Evolutionary conservation across 78 protist species (phyloP).

Genomic region (Guillardia theta): DNA sequence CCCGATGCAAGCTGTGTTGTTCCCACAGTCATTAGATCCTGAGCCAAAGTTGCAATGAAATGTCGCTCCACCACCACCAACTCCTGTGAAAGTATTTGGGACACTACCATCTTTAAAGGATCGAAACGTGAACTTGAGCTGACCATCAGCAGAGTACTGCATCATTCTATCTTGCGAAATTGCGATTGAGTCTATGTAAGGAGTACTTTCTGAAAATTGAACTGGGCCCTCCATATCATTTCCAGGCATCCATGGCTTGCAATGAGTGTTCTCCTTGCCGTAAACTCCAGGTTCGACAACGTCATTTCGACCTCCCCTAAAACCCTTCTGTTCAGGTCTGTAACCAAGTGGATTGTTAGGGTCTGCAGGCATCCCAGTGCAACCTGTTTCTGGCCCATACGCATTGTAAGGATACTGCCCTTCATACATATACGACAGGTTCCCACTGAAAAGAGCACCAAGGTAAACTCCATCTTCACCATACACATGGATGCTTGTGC

Average conservation of each 20-base stretch:
- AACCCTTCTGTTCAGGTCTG: neutral
- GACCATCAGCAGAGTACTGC: neutral
- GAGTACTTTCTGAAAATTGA: neutral
- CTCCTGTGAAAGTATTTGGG: neutral
- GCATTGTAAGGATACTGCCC: neutral
- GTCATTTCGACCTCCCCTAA: neutral
- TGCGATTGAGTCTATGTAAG: neutral
- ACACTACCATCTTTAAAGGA: neutral
- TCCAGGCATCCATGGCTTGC: neutral
- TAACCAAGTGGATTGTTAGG: neutral
- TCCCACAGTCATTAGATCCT: neutral
- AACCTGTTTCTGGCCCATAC: neutral
- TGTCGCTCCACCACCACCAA: neutral
- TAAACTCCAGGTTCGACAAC: neutral
- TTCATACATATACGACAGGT: neutral
- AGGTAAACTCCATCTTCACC: neutral
- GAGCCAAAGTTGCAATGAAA: neutral
- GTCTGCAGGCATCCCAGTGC: neutral
- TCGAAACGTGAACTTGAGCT: constrained; percentile 2
- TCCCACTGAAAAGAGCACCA: neutral
- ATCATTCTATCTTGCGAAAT: neutral
- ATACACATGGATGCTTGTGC: neutral
- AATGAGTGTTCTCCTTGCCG: neutral
- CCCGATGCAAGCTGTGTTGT: neutral
- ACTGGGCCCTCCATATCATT: neutral